Evolutionary conservation across 148 eudicot species (phyloP), one percentile per base, ranked within the genome.

Genomic region (Amaranthus hypochondriacus): DNA sequence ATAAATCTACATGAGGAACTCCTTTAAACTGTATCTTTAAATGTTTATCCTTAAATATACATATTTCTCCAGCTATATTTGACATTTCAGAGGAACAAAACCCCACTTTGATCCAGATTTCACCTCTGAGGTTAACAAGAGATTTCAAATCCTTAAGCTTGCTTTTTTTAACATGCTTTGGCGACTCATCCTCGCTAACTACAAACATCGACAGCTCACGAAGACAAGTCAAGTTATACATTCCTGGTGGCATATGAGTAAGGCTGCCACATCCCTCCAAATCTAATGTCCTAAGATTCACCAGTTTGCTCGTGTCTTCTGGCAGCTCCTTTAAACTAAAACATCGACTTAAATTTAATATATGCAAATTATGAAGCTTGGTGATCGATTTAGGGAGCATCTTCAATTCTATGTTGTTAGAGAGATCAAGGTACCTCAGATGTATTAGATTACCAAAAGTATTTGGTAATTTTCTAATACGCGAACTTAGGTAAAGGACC

Each of bases 391-490:
- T 56, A 0, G 83, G 84, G 5, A 79, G 72, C 2, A 18, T 18
- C 43, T 13, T 44, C 6, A 60, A n/a, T 0, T 14, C 3, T 0
- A 5, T 10, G n/a, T 71, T 73, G n/a, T 5, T 1, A 28, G 73
- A 72, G 13, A 79, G 79, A 60, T 81, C 74, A 50, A 86, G 78
- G 56, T 69, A 74, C 56, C 89, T 83, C 53, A 86, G 77, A 57
- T 79, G 87, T 39, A 51, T 57, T 39, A 77, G 48, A 48, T 68
- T 39, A 6, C 79, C 70, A 4, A 81, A 69, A 7, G 66, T 56
- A 61, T 51, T 64, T 9, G 83, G 84, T 44, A 79, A 12, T 11
- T 9, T 48, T 14, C 51, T 48, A 11, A 79, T 50, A 3, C 48
- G 43, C 12, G 9, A 9, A 46, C 50, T 18, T 18, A 18, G 18